Evolutionary conservation across 2,329 filamentous ascomycete genomes (phyloP), one percentile per base, ranked within the genome.

Genomic region (Botrytis fabae): DNA sequence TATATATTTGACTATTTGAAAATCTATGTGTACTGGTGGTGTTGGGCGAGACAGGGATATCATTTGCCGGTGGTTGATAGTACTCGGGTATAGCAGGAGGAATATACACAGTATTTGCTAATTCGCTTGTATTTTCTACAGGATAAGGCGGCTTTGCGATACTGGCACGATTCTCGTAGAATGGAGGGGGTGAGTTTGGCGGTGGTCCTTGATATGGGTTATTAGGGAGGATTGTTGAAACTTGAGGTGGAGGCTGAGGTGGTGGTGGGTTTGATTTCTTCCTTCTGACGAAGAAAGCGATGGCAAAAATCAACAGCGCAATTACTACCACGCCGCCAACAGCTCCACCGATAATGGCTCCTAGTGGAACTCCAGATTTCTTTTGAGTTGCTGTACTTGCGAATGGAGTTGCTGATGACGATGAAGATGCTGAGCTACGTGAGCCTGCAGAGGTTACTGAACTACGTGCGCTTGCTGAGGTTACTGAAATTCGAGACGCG

Each of bases 331-430:
- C 68, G 9, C 54, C 68, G 7, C 32, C 68, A 20, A 70, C 16
- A 35, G 35, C 54, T 70, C 38, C 54, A 46, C 40, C 40, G 22
- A 70, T 70, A 20, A 70, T 70, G 2, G 68, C 68, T 44, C 57
- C 68, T 25, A 61, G 54, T n/a, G 54, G 54, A 35, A 46, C 22
- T 28, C 68, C 32, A 5, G 40, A 70, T 70, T 62, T 70, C 14
- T 70, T 70, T 9, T 46, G 40, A 4, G 32, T 46, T 38, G 10
- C 18, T 60, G 54, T 16, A n/a, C 20, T 61, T 44, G 48, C 51
- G 22, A 40, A 14, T 44, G 51, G 51, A 59, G 25, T 32, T 59
- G 44, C 35, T 18, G 40, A 35, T 40, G 32, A 40, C 48, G 35
- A 69, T 32, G 35, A 25, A 69, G 65, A 57, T 40, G 46, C 65